Conservation (phyloP, 345 rosid genomes). For the Passiflora organensis region DNA sequence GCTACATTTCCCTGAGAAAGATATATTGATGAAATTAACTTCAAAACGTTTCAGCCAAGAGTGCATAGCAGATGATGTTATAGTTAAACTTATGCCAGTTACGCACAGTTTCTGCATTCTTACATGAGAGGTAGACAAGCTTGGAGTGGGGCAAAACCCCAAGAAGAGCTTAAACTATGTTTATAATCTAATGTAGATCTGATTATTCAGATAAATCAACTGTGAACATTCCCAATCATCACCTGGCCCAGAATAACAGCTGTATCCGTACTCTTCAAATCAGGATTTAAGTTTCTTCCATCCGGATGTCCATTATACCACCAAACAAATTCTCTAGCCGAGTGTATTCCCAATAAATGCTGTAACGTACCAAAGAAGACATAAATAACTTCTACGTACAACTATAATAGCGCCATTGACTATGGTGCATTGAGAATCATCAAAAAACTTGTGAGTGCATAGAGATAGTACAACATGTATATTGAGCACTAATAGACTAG, state of each 20-base stretch:
- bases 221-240: conserved; percentile 1
- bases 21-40: background rate
- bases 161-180: background rate
- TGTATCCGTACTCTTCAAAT: conserved; percentile 62
- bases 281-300: conserved; percentile 54
- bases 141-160: background rate
- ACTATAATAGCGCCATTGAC: too few species aligned
- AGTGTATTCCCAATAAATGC: conserved; percentile 63
- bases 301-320: conserved; percentile 98
- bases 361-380: conserved; percentile 14
- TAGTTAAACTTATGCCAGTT: background rate
- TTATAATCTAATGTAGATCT: background rate
- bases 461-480: background rate
- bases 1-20: conserved; percentile 89
- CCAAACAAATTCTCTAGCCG: conserved; percentile 97
- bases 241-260: conserved; percentile 89
- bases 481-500: background rate
- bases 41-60: background rate
- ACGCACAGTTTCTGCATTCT: background rate
- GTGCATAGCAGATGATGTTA: background rate
- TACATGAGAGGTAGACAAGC: background rate
- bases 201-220: background rate
- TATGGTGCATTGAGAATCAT: background rate
- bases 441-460: background rate
- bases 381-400: background rate